Evolutionary conservation across 805 yeast genomes (phyloP), one percentile per base, ranked within the genome.

Genomic region (Wickerhamomyces pijperi): DNA sequence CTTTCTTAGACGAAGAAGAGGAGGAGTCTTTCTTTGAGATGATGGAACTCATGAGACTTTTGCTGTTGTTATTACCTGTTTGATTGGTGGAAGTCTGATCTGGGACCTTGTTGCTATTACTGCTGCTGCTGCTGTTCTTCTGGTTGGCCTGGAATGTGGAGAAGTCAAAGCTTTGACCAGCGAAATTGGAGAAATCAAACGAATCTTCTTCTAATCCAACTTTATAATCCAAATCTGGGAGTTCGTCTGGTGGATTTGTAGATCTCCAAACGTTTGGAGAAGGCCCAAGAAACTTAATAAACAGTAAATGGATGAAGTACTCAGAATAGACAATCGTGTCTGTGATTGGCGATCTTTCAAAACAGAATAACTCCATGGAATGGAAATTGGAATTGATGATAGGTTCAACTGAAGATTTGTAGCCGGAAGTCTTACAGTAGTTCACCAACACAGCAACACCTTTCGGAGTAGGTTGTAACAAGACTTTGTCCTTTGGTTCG

Each of bases 401-500:
- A 0, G 54, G 50, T 1, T 78, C 78, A 19, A 61, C 49, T 1
- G 47, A 41, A 14, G 57, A 56, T 35, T 60, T 64, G 36, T 77
- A 55, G 0, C 87, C 94, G 36, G 68, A 56, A 33, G 64, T 70
- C 37, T 65, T 62, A 44, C 81, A 76, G 54, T 78, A 85, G 15
- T 66, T 62, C 37, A 74, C 75, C 2, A 88, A 57, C 0, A 85
- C 51, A 0, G 86, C 78, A 7, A 86, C 76, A 1, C 97, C 97
- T 52, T 90, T 90, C 0, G 97, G 87, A 0, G 96, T 85, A 4
- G 95, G 95, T 53, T 90, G 97, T 21, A 85, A 53, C 2, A 64
- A 43, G 0, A 65, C 61, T 4, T 59, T 62, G 0, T 51, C 59
- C 37, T 68, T 69, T 5, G 78, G 67, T 33, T 54, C 60, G 13